These are phyloP conservation scores for Reutealis trisperma DNA, from an alignment of 345 rosid genomes.

Conservation along the genomic window DNA sequence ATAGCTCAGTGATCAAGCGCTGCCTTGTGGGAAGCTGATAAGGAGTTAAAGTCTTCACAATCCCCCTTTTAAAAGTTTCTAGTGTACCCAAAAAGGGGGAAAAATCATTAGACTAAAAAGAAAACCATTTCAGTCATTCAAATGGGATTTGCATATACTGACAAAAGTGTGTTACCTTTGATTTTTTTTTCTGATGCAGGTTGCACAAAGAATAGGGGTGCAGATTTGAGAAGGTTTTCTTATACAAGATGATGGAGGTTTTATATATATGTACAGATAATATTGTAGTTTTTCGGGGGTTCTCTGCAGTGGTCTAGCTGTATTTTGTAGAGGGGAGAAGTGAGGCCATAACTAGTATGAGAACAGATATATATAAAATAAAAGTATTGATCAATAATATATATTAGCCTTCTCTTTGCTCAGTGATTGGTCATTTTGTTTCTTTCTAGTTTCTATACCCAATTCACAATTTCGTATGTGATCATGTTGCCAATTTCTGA, in stretches of 20 bases:
- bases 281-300: background rate
- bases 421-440: background rate
- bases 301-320: background rate
- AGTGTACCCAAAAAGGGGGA: too few species aligned
- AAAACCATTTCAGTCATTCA: background rate
- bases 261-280: conserved; percentile 11
- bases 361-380: background rate
- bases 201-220: conserved; percentile 80
- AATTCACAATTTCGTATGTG: too few species aligned
- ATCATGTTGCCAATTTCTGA: too few species aligned
- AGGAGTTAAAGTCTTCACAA: too few species aligned
- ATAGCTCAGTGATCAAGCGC: too few species aligned
- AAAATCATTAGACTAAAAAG: background rate
- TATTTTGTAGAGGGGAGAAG: conserved; percentile 1
- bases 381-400: background rate
- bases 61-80: background rate
- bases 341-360: background rate
- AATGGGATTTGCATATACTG: background rate
- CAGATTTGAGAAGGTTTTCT: conserved; percentile 38
- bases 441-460: too few species aligned
- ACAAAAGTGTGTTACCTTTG: background rate
- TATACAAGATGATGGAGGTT: background rate
- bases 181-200: conserved; percentile 40
- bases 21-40: too few species aligned
- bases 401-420: background rate